Evolutionary conservation across 1,284 basidiomycete genomes (phyloP).

Genomic region (Cutaneotrichosporon sp.): DNA sequence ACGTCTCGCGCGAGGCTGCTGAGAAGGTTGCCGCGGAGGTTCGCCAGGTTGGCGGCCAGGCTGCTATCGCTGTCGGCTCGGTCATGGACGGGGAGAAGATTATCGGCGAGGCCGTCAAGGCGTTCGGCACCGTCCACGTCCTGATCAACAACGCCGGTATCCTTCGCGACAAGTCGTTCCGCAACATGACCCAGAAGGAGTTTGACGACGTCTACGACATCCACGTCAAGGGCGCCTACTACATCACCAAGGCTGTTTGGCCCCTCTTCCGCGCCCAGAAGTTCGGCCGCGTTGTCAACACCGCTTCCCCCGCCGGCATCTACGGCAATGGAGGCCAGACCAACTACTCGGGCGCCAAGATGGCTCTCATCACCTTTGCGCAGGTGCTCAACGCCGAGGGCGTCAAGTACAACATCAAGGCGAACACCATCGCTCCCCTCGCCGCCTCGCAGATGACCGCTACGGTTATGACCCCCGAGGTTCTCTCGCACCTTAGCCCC

Average conservation of each 20-base stretch:
- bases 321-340: slow-evolving; percentile 94
- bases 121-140: slow-evolving; percentile 78
- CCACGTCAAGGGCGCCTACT: slow-evolving; percentile 92
- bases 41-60: slow-evolving; percentile 76
- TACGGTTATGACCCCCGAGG: slow-evolving; percentile 92
- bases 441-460: slow-evolving; percentile 92
- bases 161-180: slow-evolving; percentile 75
- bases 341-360: slow-evolving; percentile 65
- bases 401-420: slow-evolving; percentile 87
- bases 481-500: slow-evolving; percentile 89
- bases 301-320: slow-evolving; percentile 62
- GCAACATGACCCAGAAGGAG: slow-evolving; percentile 84
- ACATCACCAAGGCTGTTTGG: slow-evolving; percentile 97
- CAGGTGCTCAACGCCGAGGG: slow-evolving; percentile 90
- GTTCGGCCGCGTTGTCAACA: slow-evolving; percentile 89
- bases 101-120: slow-evolving; percentile 77
- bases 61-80: slow-evolving; percentile 81
- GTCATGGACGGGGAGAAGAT: slow-evolving; percentile 85
- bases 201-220: slow-evolving; percentile 85
- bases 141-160: slow-evolving; percentile 98
- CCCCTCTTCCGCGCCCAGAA: slow-evolving; percentile 92
- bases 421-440: slow-evolving; percentile 87
- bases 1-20: slow-evolving; percentile 83
- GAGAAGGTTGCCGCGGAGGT: slow-evolving; percentile 93
- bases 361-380: slow-evolving; percentile 85